Evolutionary conservation across 345 rosid genomes (phyloP), one percentile per base, ranked within the genome.

Genomic region (Salix purpurea): DNA sequence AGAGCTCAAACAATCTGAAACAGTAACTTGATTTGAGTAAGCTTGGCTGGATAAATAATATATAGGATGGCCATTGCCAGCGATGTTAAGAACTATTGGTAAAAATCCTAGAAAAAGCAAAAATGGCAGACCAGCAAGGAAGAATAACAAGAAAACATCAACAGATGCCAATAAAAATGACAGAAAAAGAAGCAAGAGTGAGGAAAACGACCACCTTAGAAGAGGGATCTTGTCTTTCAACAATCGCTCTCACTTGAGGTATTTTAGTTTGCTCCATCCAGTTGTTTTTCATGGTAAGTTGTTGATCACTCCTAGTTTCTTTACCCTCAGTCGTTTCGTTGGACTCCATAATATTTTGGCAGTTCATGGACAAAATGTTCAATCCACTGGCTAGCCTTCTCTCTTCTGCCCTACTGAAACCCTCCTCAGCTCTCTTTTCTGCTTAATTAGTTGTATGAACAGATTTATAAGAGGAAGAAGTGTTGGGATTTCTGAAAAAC

Each of bases 181-280:
- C 8, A 60, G 21, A 0, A 7, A 8, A 34, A 56, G 30, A 44
- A 32, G 12, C 67, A 50, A 30, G 44, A 73, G 10, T 1, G 5
- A n/a, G 39, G 1, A n/a, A 56, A 37, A 36, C 36, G 32, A 18
- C 42, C 28, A 86, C 89, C 87, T 77, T 82, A 70, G 85, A 75
- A 75, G 87, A 78, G 13, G 87, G 83, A 73, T 86, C 84, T 28
- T 84, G 78, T 30, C 11, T 80, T 74, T 86, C 79, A 39, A 82
- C 79, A 46, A 75, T 40, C 74, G 37, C 69, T 76, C 84, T 86
- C 87, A 86, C 75, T 13, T 71, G 82, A 70, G 37, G 1, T 69
- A 78, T 9, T 76, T 74, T 78, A 52, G 68, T 65, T 44, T 70
- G 68, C 76, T 84, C 86, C 10, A 60, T 54, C 52, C 70, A 82